A percentile compares a stretch with the other conserved stretches of the same genome.
Evolutionary conservation across 345 rosid genomes (phyloP).

Genomic region (Eutrema heterophyllum): DNA sequence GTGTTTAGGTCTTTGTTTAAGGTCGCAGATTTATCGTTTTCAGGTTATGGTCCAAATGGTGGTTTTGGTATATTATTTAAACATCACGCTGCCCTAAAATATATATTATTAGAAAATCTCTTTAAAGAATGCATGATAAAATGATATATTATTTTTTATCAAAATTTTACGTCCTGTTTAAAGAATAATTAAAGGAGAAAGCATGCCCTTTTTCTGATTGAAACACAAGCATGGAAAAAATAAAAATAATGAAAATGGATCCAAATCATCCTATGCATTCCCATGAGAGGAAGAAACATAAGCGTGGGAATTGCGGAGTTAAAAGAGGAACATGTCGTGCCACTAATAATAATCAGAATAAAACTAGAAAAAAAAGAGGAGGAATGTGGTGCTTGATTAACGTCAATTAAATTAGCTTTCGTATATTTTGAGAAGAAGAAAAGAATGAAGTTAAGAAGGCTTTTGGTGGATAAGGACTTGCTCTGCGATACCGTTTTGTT

Average conservation of each 20-base stretch:
- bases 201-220: no score
- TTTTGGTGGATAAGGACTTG: slow-evolving; percentile 27
- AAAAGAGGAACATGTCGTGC: slow-evolving; percentile 14
- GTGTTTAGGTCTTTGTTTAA: no score
- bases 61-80: neutral
- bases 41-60: neutral
- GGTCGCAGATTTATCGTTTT: neutral
- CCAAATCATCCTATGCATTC: no score
- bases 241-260: no score
- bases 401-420: neutral
- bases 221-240: no score
- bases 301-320: slow-evolving; percentile 21
- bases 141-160: neutral
- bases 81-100: neutral
- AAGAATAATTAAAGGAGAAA: neutral
- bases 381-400: slow-evolving; percentile 2
- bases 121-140: neutral
- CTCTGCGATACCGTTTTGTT: neutral
- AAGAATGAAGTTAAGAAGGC: neutral
- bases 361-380: no score
- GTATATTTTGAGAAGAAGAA: neutral
- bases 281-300: slow-evolving; percentile 24
- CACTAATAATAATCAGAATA: neutral
- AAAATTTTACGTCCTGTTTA: neutral
- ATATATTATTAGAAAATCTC: neutral